phyloP scores from a whole-genome alignment of 371 early-diverging fungal genomes.

The Fennellomyces sp. region DNA sequence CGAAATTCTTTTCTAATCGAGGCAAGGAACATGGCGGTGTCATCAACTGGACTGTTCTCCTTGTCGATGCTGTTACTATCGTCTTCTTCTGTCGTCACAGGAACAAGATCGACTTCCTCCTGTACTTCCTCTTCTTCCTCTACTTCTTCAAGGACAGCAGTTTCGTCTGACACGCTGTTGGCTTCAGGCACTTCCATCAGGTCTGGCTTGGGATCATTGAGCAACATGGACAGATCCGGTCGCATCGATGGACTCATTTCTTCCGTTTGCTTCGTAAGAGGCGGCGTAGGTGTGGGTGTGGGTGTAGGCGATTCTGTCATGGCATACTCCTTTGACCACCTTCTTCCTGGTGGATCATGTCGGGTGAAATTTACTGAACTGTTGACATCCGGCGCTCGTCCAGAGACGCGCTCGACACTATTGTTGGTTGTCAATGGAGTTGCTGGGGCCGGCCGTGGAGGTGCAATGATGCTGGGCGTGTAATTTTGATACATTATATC shows the following conservation, averaged over 20 bases:
- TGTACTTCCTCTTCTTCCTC: not conserved
- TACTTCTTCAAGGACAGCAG: not conserved
- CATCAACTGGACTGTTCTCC: not conserved
- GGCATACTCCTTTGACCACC: not conserved
- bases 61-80: not conserved
- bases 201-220: not conserved
- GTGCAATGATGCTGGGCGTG: slow-evolving; percentile 1
- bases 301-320: not conserved
- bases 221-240: not conserved
- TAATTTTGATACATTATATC: slow-evolving; percentile 4
- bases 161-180: not conserved
- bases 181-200: not conserved
- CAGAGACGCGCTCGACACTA: not conserved
- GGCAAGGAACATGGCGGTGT: slow-evolving; percentile 13
- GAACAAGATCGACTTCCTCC: not conserved
- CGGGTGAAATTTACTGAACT: not conserved
- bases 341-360: not conserved
- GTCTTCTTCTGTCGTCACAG: not conserved
- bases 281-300: not conserved
- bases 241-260: not conserved
- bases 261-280: not conserved
- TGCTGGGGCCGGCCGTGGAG: not conserved
- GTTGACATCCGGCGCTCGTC: not conserved
- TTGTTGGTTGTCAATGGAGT: not conserved
- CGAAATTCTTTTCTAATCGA: not conserved